These are phyloP conservation scores for Isatis lusitanica DNA, from an alignment of 441 rosid genomes.

Conservation along the genomic window DNA sequence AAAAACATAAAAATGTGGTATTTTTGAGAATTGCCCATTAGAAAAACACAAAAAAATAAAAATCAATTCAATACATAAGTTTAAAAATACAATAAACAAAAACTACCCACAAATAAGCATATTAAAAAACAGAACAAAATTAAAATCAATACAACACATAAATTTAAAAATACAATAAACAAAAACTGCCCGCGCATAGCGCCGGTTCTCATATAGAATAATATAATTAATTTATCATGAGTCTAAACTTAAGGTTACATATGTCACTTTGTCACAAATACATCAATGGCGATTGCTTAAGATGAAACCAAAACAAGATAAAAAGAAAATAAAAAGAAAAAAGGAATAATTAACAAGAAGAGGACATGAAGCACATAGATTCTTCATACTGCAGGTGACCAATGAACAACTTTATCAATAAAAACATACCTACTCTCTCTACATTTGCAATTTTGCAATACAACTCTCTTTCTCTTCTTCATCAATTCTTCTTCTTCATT, in stretches of 20 bases:
- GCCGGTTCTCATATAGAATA: too few relatives aligned
- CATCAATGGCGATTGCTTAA: background rate
- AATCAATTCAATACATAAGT: too few relatives aligned
- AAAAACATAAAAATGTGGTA: too few relatives aligned
- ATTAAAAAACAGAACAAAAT: too few relatives aligned
- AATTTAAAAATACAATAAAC: too few relatives aligned
- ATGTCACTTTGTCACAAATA: constrained; percentile 8
- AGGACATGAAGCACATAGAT: constrained; percentile 38
- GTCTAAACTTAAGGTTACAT: background rate
- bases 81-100: too few relatives aligned
- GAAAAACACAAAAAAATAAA: too few relatives aligned
- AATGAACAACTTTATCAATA: constrained; percentile 35
- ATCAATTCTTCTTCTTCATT: background rate
- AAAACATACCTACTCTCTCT: constrained; percentile 37
- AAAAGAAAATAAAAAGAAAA: background rate
- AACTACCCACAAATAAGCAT: too few relatives aligned
- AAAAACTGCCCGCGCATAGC: too few relatives aligned
- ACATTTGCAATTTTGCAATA: constrained; percentile 9
- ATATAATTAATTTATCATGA: background rate
- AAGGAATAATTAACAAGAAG: constrained; percentile 37
- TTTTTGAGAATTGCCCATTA: too few relatives aligned
- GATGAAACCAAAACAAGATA: constrained; percentile 19
- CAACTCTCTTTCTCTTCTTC: constrained; percentile 11
- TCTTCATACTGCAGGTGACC: constrained; percentile 37
- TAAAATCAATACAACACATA: too few relatives aligned